phyloP scores from a whole-genome alignment of 192 early-diverging fungal species.

The Linnemannia hyalina region DNA sequence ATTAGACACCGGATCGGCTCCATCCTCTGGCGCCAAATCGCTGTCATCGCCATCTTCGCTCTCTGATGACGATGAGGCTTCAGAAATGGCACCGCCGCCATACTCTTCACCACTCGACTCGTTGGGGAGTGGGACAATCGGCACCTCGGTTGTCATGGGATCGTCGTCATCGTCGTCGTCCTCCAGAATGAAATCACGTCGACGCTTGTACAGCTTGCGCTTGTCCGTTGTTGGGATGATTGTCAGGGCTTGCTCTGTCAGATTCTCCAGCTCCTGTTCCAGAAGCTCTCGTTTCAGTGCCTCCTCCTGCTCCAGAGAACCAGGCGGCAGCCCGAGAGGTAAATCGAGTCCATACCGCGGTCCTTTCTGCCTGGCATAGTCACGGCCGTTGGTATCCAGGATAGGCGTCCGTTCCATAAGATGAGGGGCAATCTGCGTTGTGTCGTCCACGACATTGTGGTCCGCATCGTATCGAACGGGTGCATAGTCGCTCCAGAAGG shows the following conservation, averaged over 20 bases:
- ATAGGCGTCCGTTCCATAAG: constrained; percentile 69
- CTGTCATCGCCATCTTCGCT: constrained; percentile 72
- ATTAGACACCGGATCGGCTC: constrained; percentile 13
- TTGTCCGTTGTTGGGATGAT: constrained; percentile 57
- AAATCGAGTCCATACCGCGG: constrained; percentile 71
- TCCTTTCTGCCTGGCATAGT: constrained; percentile 72
- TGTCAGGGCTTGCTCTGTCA: constrained; percentile 51
- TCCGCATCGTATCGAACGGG: constrained; percentile 75
- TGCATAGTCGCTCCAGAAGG: constrained; percentile 82
- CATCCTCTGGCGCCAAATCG: constrained; percentile 31
- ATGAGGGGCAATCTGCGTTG: constrained; percentile 79
- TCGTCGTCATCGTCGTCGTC: constrained; percentile 56
- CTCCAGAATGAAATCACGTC: constrained; percentile 45
- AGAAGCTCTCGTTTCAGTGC: constrained; percentile 57
- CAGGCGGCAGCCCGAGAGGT: constrained; percentile 57
- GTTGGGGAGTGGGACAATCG: constrained; percentile 67
- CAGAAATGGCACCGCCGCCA: constrained; percentile 49
- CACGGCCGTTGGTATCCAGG: constrained; percentile 75
- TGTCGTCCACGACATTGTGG: constrained; percentile 77
- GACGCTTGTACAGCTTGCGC: constrained; percentile 28
- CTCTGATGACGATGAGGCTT: constrained; percentile 56
- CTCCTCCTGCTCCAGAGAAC: constrained; percentile 66
- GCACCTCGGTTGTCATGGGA: constrained; percentile 57
- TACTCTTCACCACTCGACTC: constrained; percentile 75
- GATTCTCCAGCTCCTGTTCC: constrained; percentile 63